Evolutionary conservation across 805 yeast genomes (phyloP).

Genomic region (Lachancea mirantina): DNA sequence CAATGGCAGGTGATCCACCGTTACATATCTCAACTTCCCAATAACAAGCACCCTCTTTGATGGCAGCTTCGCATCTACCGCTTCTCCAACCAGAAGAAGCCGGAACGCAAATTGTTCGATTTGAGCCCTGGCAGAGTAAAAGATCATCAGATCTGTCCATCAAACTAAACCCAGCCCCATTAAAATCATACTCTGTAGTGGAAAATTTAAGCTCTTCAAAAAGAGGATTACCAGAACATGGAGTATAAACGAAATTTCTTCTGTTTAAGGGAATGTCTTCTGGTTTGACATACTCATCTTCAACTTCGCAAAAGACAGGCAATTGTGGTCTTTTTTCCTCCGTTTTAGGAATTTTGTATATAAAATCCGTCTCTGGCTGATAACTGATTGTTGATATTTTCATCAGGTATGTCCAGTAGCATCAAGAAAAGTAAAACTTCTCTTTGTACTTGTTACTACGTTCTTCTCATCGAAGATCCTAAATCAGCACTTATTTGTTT

Average conservation of each 20-base stretch:
- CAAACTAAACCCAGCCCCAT: slow-evolving; percentile 22
- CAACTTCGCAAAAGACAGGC: slow-evolving; percentile 15
- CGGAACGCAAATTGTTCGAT: slow-evolving; percentile 38
- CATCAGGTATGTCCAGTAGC: too few relatives aligned
- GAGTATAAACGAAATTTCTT: slow-evolving; percentile 72
- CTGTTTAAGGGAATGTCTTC: slow-evolving; percentile 81
- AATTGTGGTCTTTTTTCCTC: slow-evolving; percentile 15
- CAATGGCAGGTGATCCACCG: slow-evolving; percentile 30
- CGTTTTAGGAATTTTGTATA: slow-evolving; percentile 6
- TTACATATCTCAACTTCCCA: slow-evolving; percentile 62
- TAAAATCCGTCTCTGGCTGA: slow-evolving; percentile 23
- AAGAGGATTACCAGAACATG: slow-evolving; percentile 64
- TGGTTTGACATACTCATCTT: slow-evolving; percentile 18
- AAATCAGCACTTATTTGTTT: too few relatives aligned
- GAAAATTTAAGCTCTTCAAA: slow-evolving; percentile 55
- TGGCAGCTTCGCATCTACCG: slow-evolving; percentile 62
- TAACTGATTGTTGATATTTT: slow-evolving; percentile 26
- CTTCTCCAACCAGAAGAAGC: slow-evolving; percentile 75
- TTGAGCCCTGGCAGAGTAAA: slow-evolving; percentile 29
- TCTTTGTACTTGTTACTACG: too few relatives aligned
- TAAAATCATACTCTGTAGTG: slow-evolving; percentile 68
- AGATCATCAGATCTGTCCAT: slow-evolving; percentile 61
- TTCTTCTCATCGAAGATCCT: too few relatives aligned
- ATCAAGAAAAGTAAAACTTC: too few relatives aligned
- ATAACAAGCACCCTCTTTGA: slow-evolving; percentile 73